Conservation (phyloP, 495 filamentous ascomycete species). For the Chaetomium fimeti region DNA sequence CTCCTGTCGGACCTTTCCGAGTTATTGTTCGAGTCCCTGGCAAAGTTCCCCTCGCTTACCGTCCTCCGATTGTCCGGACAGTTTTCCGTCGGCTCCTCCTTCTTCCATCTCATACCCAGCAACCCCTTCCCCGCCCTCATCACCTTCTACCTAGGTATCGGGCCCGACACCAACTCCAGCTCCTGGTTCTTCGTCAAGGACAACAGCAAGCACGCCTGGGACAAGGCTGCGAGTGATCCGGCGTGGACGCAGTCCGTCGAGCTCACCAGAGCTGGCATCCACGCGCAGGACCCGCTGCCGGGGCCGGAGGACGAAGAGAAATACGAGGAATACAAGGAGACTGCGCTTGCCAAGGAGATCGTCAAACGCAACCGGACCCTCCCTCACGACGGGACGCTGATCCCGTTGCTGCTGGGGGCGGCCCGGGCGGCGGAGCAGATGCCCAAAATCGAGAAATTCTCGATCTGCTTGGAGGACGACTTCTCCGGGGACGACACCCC, state of each 20-base stretch:
- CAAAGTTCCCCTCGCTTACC: background rate
- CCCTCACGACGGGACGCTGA: background rate
- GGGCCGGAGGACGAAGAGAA: background rate
- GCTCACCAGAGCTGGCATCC: background rate
- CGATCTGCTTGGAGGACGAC: background rate
- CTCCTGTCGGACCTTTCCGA: too few species aligned
- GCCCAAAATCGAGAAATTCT: background rate
- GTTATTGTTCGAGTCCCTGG: background rate
- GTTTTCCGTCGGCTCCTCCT: slow-evolving; percentile 1
- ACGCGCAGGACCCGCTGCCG: too few species aligned
- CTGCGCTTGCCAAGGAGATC: background rate
- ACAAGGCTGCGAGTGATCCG: background rate
- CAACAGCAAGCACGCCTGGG: background rate
- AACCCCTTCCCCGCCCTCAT: slow-evolving; percentile 1
- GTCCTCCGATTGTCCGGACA: background rate
- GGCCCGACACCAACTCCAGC: background rate
- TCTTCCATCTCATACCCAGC: background rate
- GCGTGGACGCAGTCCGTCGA: background rate
- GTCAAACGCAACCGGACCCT: background rate
- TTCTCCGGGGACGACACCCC: background rate
- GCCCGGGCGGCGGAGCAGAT: background rate
- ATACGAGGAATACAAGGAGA: background rate
- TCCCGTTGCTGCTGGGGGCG: background rate
- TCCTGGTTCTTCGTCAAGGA: slow-evolving; percentile 3
- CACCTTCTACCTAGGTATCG: background rate